Conservation (phyloP, 1,284 basidiomycete species). For the Heimioporus retisporus region DNA sequence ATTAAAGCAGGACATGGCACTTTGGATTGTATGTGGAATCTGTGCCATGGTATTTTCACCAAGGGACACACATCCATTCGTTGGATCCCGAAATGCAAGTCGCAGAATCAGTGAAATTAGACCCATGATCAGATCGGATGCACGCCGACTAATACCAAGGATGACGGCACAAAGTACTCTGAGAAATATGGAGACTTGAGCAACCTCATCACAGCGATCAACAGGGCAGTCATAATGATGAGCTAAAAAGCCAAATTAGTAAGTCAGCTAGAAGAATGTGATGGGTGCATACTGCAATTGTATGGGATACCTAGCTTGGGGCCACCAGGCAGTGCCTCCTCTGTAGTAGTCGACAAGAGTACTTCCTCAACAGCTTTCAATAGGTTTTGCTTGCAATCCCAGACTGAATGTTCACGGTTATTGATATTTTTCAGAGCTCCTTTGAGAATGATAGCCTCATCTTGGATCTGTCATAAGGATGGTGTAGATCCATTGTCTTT, state of each 20-base stretch:
- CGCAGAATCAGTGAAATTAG: not conserved
- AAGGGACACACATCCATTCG: not conserved
- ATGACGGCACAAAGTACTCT: not conserved
- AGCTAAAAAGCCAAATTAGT: not conserved
- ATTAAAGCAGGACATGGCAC: not conserved
- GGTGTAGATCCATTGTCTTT: not conserved
- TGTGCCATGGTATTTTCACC: not conserved
- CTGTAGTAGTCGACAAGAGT: not conserved
- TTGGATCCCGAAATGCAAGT: not conserved
- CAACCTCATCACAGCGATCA: slow-evolving; percentile 1
- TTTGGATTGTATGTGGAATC: not conserved
- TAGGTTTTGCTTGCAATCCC: not conserved
- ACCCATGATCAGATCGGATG: slow-evolving; percentile 5
- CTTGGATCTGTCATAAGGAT: not conserved
- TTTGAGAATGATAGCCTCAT: not conserved
- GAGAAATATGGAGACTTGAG: slow-evolving; percentile 9
- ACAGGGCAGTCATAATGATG: not conserved
- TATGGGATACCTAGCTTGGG: not conserved
- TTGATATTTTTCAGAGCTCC: not conserved
- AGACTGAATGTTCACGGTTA: not conserved
- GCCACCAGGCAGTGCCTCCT: not conserved
- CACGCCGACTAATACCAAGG: not conserved
- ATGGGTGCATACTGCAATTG: not conserved
- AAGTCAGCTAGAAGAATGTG: not conserved
- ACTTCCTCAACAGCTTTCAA: not conserved